Base-by-base conservation (phyloP, 768 basidiomycete species). In the Albatrellus ellisii region DNA sequence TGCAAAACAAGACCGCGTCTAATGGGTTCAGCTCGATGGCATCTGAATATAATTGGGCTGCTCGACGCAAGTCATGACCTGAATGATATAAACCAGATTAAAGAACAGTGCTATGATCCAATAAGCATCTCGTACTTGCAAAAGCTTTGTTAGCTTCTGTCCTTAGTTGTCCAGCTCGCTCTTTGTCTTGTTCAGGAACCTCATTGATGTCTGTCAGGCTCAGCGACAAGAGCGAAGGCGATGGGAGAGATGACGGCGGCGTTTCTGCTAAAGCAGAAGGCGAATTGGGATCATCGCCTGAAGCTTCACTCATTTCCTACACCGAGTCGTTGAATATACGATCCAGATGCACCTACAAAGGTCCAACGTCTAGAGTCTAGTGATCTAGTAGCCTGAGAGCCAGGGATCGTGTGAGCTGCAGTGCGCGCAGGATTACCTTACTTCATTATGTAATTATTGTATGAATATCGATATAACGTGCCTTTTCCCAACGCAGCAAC, bases 1-100 rank as follows among this genome's bases (percentile, higher is more conserved):
- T 98, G 56, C 84, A 91, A 84, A 87, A 98, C 40, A 94, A 60
- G 11, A 89, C 91, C 40, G 90, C 65, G 53, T 97, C 94, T 42
- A 68, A 66, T 0, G 90, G 91, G 57, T 99, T 91, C 56, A 79
- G 72, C 49, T 82, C 77, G 50, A 98, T 84, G 2, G 94, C 88
- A 27, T 77, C 62, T 2, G 81, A 72, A 59, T 98, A 99, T 27
- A 95, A 61, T 29, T 72, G 68, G 8, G 83, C 79, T 9, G 92
- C 89, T 12, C 62, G 58, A 17, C 70, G 67, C 57, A 91, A 98
- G 52, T 85, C 76, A 57, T 88, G 83, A 36, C 62, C 86, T 69
- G 44, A 67, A 49, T 15, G 36, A 36, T 26, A 27, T 29, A 38
- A n/a, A 7, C 17, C 12, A 12, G 8, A 8, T 4, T 21, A 7